Evolutionary conservation across 345 rosid species (phyloP), one percentile per base, ranked within the genome.

Genomic region (Arabis hirsuta): DNA sequence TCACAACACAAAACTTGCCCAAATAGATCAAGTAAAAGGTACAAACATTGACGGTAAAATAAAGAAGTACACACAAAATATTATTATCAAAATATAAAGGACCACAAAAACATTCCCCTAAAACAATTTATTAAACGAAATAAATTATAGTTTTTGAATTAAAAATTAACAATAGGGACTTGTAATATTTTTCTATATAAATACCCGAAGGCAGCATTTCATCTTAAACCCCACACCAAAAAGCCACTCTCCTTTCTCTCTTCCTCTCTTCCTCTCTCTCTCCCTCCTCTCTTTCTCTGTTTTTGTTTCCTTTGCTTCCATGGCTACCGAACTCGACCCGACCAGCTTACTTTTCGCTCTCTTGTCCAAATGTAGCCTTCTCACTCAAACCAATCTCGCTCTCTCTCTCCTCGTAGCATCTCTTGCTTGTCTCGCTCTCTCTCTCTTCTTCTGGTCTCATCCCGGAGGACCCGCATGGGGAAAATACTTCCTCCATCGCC

Each of bases 401-500:
- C 67, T 84, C 9, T 78, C 84, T 11, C 39, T 89, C 62, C 51
- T 87, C 58, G 12, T 87, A 73, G 62, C 83, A 4, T 63, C 34
- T 36, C 42, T 82, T 1, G 74, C 73, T 16, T 87, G 76, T 77
- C 62, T 85, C 29, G 61, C 55, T 65, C 50, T 83, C 32, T 53
- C 79, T 39, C 69, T 89, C 19, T n/a, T 87, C 68, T 73, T 69
- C 73, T 87, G 96, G 92, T 82, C 83, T 70, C 83, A 76, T 51
- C 84, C 90, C 7, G 96, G 96, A 6, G 96, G 96, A 44, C 88
- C 88, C 2, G 96, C 96, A 3, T 89, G 96, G 96, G 96, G 96
- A 1, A 89, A 83, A 55, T 78, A 85, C 69, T 39, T 47, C 34
- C 58, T 66, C 52, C 73, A 65, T 24, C 55, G 71, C 66, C 79